Evolutionary conservation across 495 filamentous ascomycete species (phyloP).

Genomic region (Penicillium psychrofluorescens): DNA sequence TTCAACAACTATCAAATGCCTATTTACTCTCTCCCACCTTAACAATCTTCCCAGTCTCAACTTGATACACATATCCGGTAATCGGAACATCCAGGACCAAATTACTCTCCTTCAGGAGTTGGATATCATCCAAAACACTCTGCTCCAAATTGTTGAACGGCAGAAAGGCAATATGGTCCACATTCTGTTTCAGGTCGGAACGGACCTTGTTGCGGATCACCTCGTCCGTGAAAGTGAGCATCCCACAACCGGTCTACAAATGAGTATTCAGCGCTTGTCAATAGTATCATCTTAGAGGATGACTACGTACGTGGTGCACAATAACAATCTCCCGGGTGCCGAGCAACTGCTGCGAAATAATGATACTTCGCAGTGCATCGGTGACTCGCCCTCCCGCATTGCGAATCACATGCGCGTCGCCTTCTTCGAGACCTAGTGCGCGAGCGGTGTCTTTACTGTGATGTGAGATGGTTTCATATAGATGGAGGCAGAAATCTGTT

Average conservation of each 20-base stretch:
- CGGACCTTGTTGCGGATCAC: conserved; percentile 51
- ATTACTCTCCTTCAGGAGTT: conserved; percentile 50
- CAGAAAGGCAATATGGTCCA: conserved; percentile 47
- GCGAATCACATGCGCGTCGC: conserved; percentile 76
- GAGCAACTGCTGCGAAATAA: conserved; percentile 76
- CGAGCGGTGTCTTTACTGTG: conserved; percentile 45
- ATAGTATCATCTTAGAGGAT: conserved; percentile 16
- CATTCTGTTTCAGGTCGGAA: conserved; percentile 48
- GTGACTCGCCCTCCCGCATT: conserved; percentile 61
- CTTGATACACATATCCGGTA: conserved; percentile 75
- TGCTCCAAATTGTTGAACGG: conserved; percentile 57
- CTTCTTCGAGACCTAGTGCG: conserved; percentile 68
- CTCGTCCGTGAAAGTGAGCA: conserved; percentile 70
- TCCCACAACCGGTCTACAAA: conserved; percentile 57
- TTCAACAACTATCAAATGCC: not conserved
- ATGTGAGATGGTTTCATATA: no score
- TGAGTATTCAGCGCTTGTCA: not conserved
- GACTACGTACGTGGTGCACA: conserved; percentile 55
- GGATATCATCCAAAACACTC: conserved; percentile 61
- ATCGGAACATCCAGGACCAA: conserved; percentile 53
- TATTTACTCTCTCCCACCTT: conserved; percentile 29
- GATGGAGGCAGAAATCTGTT: not conserved
- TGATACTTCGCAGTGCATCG: conserved; percentile 65
- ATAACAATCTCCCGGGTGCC: conserved; percentile 72
- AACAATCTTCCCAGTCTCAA: conserved; percentile 65